Percentiles rank a stretch among this genome's conserved stretches.
These are phyloP conservation scores for Rubia yunnanensis DNA, from an alignment of 257 asterid species.

Conservation along the genomic window DNA sequence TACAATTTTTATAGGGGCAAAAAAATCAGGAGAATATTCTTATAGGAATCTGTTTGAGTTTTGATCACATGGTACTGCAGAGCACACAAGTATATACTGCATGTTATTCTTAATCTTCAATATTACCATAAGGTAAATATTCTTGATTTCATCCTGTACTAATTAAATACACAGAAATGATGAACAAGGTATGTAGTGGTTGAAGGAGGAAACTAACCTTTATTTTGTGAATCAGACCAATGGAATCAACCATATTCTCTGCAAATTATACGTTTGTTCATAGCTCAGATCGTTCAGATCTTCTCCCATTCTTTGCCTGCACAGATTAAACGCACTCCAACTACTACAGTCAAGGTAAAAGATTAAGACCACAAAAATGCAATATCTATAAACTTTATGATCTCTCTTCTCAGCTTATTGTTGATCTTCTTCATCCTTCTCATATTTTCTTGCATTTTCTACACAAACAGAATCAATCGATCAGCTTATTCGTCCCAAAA, in stretches of 20 bases:
- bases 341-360: neutral
- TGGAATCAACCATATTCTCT: conserved; percentile 20
- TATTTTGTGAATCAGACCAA: conserved; percentile 22
- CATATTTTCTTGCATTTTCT: conserved; percentile 52
- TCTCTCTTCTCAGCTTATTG: conserved; percentile 31
- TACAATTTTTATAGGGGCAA: neutral
- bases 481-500: conserved; percentile 31
- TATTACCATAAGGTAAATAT: neutral
- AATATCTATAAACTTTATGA: conserved; percentile 18
- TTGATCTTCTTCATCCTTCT: conserved; percentile 33
- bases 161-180: too few species aligned
- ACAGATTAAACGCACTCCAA: neutral
- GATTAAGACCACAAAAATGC: neutral
- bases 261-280: conserved; percentile 21
- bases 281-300: conserved; percentile 30
- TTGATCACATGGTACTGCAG: conserved; percentile 31
- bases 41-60: conserved; percentile 25
- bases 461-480: conserved; percentile 20
- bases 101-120: neutral
- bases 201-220: too few species aligned
- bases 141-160: too few species aligned
- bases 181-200: too few species aligned
- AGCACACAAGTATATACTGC: neutral
- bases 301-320: conserved; percentile 33
- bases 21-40: conserved; percentile 15